These are phyloP conservation scores for Claviceps capensis DNA, from an alignment of 2,329 filamentous ascomycete species.

Conservation along the genomic window DNA sequence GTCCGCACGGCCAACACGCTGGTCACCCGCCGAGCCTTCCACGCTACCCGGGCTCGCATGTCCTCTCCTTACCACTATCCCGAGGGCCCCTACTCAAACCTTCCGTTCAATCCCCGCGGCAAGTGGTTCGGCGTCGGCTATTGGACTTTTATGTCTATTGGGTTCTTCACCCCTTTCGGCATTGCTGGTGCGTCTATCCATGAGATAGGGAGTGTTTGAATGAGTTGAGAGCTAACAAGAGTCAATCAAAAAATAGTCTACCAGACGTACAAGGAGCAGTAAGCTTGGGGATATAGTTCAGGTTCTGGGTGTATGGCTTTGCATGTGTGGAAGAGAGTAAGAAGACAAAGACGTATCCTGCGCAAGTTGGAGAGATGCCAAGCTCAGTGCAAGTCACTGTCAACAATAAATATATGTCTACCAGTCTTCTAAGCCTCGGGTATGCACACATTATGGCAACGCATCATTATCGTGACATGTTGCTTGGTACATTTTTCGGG, in stretches of 20 bases:
- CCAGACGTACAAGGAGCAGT: conserved; percentile 28
- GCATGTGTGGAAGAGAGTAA: conserved; percentile 11
- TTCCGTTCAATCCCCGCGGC: conserved; percentile 93
- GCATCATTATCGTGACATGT: not conserved
- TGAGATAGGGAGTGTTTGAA: not conserved
- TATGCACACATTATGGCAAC: not conserved
- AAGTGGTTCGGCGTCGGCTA: conserved; percentile 73
- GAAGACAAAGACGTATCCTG: conserved; percentile 12
- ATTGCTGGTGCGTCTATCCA: conserved; percentile 41
- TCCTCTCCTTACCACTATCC: conserved; percentile 95
- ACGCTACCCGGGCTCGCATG: conserved; percentile 73
- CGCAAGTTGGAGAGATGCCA: conserved; percentile 20
- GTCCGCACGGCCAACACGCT: conserved; percentile 50
- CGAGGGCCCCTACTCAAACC: conserved; percentile 85
- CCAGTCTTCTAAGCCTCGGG: not conserved
- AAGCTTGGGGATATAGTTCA: conserved; percentile 12
- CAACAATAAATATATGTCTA: conserved; percentile 11
- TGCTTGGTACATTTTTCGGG: not conserved
- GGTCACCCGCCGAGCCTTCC: conserved; percentile 85
- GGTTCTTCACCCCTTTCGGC: conserved; percentile 49
- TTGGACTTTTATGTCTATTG: conserved; percentile 54
- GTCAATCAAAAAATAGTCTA: conserved; percentile 25
- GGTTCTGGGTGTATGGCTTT: conserved; percentile 5
- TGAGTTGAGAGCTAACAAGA: conserved; percentile 3
- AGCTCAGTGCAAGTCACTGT: conserved; percentile 14